phyloP scores from a whole-genome alignment of 495 filamentous ascomycete species.

The Sporormia fimetaria region DNA sequence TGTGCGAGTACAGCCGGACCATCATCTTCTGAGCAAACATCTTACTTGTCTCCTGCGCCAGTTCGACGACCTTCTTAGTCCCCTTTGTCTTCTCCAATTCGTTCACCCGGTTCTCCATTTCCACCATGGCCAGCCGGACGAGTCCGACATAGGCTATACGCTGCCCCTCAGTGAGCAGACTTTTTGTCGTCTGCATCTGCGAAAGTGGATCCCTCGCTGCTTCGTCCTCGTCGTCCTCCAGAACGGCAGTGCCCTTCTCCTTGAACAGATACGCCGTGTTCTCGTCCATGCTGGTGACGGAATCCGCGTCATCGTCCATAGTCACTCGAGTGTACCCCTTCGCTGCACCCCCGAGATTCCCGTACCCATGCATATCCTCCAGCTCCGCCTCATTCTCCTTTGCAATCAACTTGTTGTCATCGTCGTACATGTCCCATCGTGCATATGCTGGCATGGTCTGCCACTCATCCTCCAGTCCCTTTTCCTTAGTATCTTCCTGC shows the following conservation, averaged over 20 bases:
- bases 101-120: slow-evolving; percentile 60
- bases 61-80: slow-evolving; percentile 55
- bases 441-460: slow-evolving; percentile 89
- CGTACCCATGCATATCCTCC: slow-evolving; percentile 61
- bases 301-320: slow-evolving; percentile 87
- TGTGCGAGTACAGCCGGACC: slow-evolving; percentile 82
- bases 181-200: slow-evolving; percentile 93
- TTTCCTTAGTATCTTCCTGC: slow-evolving; percentile 36
- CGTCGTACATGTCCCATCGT: slow-evolving; percentile 88
- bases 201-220: slow-evolving; percentile 63
- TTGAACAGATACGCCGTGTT: slow-evolving; percentile 95
- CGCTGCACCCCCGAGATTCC: slow-evolving; percentile 68
- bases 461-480: slow-evolving; percentile 60
- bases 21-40: slow-evolving; percentile 99
- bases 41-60: slow-evolving; percentile 64
- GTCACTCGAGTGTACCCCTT: slow-evolving; percentile 91
- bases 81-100: slow-evolving; percentile 40
- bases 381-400: slow-evolving; percentile 60
- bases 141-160: slow-evolving; percentile 93
- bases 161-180: slow-evolving; percentile 88
- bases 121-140: slow-evolving; percentile 61
- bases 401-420: slow-evolving; percentile 78
- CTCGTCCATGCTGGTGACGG: slow-evolving; percentile 91
- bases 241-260: slow-evolving; percentile 47
- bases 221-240: slow-evolving; percentile 61